A percentile compares a stretch with the other conserved stretches of the same genome.
These are phyloP conservation scores for Ceratobasidium sp. DNA, from an alignment of 1,284 basidiomycete species.

Conservation along the genomic window DNA sequence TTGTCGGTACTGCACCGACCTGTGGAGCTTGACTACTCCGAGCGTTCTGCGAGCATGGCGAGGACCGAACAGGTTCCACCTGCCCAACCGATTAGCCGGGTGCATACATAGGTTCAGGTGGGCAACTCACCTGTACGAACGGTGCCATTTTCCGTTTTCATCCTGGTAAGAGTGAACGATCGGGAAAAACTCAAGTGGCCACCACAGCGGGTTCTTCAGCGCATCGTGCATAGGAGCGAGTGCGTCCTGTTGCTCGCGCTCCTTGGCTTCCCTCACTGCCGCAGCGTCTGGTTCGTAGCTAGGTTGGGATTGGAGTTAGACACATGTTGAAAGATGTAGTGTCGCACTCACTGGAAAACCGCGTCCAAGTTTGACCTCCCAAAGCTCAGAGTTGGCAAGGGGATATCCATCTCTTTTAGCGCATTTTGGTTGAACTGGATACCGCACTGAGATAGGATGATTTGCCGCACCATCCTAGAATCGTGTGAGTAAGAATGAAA, in stretches of 20 bases:
- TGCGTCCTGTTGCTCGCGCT: slow-evolving; percentile 21
- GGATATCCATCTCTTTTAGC: slow-evolving; percentile 41
- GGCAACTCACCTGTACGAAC: slow-evolving; percentile 16
- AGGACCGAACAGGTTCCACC: slow-evolving; percentile 37
- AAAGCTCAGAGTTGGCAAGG: slow-evolving; percentile 30
- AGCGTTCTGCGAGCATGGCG: slow-evolving; percentile 35
- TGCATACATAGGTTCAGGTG: neutral
- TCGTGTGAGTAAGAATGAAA: neutral
- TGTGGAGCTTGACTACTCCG: slow-evolving; percentile 24
- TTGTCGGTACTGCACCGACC: slow-evolving; percentile 23
- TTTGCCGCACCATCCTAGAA: slow-evolving; percentile 42
- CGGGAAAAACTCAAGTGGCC: slow-evolving; percentile 39
- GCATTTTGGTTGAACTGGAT: slow-evolving; percentile 37
- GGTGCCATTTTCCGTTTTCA: slow-evolving; percentile 31
- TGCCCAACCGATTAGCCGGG: neutral
- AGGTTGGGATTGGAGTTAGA: neutral
- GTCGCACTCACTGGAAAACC: slow-evolving; percentile 1
- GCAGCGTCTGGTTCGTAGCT: slow-evolving; percentile 24
- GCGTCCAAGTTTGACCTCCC: slow-evolving; percentile 10
- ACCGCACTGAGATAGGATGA: slow-evolving; percentile 40
- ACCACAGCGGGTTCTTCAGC: slow-evolving; percentile 36
- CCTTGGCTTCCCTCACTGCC: slow-evolving; percentile 14
- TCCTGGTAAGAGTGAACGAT: slow-evolving; percentile 35
- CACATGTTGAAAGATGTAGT: neutral
- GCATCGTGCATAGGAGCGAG: slow-evolving; percentile 26